Percentiles rank a stretch among this genome's conserved stretches.
These are phyloP conservation scores for Lepidium sativum DNA, from an alignment of 345 rosid genomes.

Conservation along the genomic window DNA sequence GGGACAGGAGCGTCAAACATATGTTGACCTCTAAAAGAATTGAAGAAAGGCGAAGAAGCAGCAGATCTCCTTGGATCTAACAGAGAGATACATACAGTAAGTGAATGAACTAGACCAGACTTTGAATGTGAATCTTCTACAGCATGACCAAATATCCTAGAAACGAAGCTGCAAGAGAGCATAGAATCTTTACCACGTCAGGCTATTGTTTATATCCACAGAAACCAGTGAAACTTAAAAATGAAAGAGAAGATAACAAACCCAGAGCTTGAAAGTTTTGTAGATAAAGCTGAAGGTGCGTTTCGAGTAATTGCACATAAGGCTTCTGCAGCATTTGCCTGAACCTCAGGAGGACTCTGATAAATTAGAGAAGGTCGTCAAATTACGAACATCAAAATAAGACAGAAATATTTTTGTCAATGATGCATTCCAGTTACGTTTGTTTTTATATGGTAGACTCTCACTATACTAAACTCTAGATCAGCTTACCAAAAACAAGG, in stretches of 20 bases:
- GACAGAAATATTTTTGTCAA: not conserved
- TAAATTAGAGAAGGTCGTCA: conserved; percentile 19
- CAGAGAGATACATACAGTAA: conserved; percentile 81
- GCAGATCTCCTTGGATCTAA: conserved; percentile 67
- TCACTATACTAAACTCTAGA: not conserved
- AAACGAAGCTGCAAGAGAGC: conserved; percentile 53
- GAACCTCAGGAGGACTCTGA: conserved; percentile 83
- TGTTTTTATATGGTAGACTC: not conserved
- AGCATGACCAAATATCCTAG: conserved; percentile 75
- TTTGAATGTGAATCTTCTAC: conserved; percentile 75
- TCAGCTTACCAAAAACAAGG: not conserved
- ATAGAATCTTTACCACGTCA: not conserved
- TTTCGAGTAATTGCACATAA: conserved; percentile 74
- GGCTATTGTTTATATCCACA: not conserved
- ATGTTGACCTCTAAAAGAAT: conserved; percentile 74
- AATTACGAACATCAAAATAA: not conserved
- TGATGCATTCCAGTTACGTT: not conserved
- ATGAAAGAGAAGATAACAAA: conserved; percentile 25
- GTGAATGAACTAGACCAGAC: conserved; percentile 75
- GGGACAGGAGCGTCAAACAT: conserved; percentile 67
- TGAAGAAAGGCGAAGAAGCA: conserved; percentile 59
- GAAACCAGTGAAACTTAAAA: conserved; percentile 6
- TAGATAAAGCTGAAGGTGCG: conserved; percentile 70
- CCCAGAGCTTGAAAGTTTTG: conserved; percentile 71
- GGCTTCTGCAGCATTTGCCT: conserved; percentile 88